Percentiles rank a stretch among this genome's conserved stretches.
Conservation (phyloP, 306 rosid genomes). For the Cicer chorassanicum region DNA sequence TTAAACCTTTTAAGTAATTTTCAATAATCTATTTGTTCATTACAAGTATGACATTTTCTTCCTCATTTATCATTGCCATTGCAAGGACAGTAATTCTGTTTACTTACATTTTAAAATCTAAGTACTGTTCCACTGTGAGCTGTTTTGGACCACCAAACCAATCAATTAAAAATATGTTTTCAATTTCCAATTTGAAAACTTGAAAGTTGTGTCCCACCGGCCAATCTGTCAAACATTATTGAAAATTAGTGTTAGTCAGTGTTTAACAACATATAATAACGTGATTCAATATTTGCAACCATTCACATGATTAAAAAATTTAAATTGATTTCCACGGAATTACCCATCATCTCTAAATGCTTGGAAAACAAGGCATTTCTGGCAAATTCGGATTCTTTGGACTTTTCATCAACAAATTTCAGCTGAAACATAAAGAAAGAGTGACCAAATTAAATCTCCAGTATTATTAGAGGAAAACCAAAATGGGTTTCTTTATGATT, state of each 20-base stretch:
- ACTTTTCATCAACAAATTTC: constrained; percentile 58
- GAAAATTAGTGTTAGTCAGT: not conserved
- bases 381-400: constrained; percentile 69
- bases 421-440: constrained; percentile 60
- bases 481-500: constrained; percentile 20
- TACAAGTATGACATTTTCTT: not conserved
- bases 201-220: constrained; percentile 72
- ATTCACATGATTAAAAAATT: constrained; percentile 28
- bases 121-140: constrained; percentile 69
- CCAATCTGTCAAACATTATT: constrained; percentile 64
- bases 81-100: constrained; percentile 30
- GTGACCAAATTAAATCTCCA: constrained; percentile 22
- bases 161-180: constrained; percentile 71
- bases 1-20: not conserved
- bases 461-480: not conserved
- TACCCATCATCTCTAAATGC: constrained; percentile 91
- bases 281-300: constrained; percentile 25
- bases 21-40: not conserved
- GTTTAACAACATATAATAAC: constrained; percentile 24
- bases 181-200: constrained; percentile 78
- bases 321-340: constrained; percentile 29
- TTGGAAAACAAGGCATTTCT: constrained; percentile 81
- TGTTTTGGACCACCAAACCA: constrained; percentile 96
- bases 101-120: constrained; percentile 51
- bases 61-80: not conserved